Percentiles rank a stretch among this genome's conserved stretches.
Evolutionary conservation across 2,329 filamentous ascomycete genomes (phyloP).

Genomic region (Diplodia corticola): DNA sequence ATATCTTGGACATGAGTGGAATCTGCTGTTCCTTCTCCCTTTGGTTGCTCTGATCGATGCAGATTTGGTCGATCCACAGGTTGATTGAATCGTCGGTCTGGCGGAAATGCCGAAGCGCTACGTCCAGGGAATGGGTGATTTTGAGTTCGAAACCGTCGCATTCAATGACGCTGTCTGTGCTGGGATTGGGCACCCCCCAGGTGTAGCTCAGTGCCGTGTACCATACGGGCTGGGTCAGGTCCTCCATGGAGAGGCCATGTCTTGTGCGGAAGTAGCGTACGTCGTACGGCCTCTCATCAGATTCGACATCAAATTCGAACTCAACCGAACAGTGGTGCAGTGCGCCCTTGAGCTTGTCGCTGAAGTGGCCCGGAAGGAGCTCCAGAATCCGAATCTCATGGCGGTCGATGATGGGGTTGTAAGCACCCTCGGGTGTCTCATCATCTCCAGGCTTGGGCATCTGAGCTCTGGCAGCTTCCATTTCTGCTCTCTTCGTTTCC

Average conservation of each 20-base stretch:
- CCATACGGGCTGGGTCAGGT: constrained; percentile 26
- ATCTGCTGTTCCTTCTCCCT: constrained; percentile 32
- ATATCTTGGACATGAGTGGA: constrained; percentile 32
- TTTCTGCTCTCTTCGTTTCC: background rate
- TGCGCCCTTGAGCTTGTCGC: constrained; percentile 23
- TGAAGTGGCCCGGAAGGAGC: constrained; percentile 24
- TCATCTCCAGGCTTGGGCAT: background rate
- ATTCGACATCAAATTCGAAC: constrained; percentile 26
- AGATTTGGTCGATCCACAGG: constrained; percentile 32
- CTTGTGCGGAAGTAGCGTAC: constrained; percentile 25
- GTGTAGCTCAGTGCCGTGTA: constrained; percentile 32
- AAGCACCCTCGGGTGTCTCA: background rate
- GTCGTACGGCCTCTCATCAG: constrained; percentile 8
- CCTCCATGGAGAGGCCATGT: constrained; percentile 27
- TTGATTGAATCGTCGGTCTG: constrained; percentile 27
- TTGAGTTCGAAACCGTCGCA: constrained; percentile 15
- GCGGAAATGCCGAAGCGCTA: constrained; percentile 28
- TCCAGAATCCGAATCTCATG: constrained; percentile 31
- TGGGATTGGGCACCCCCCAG: constrained; percentile 25
- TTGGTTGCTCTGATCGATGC: constrained; percentile 29
- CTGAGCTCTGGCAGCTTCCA: background rate
- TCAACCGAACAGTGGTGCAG: constrained; percentile 30
- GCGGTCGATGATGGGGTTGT: background rate
- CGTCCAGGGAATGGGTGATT: constrained; percentile 28
- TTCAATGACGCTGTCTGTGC: background rate